A percentile compares a stretch with the other conserved stretches of the same genome.
Evolutionary conservation across 306 rosid genomes (phyloP).

Genomic region (Lotus japonicus): DNA sequence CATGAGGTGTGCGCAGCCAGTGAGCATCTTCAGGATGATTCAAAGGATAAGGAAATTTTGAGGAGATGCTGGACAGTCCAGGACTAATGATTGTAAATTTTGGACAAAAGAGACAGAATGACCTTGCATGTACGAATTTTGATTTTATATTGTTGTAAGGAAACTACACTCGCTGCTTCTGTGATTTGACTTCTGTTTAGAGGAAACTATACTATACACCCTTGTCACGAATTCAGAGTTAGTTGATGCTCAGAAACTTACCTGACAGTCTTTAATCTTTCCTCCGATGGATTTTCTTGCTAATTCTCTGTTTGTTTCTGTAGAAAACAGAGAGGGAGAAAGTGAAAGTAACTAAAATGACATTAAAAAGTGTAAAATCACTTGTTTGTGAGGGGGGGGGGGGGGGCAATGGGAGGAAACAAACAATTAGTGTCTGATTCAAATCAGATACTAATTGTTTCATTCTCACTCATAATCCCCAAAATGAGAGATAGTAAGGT

Average conservation of each 20-base stretch:
- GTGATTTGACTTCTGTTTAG: constrained; percentile 8
- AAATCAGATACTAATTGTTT: too few species aligned
- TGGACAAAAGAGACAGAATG: constrained; percentile 5
- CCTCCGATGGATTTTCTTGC: not conserved
- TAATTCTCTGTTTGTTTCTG: too few species aligned
- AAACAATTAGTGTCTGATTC: too few species aligned
- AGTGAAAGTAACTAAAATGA: too few species aligned
- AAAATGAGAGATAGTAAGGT: too few species aligned
- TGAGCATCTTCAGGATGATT: not conserved
- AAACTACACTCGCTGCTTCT: not conserved
- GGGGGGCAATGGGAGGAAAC: too few species aligned
- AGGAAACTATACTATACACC: not conserved
- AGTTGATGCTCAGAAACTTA: not conserved
- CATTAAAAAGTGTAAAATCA: too few species aligned
- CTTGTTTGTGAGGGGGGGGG: too few species aligned
- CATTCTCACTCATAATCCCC: too few species aligned
- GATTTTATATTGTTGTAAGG: constrained; percentile 9
- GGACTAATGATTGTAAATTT: constrained; percentile 13
- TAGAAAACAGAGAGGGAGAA: too few species aligned
- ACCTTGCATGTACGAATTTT: constrained; percentile 16
- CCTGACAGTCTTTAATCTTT: not conserved
- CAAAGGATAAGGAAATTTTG: constrained; percentile 12
- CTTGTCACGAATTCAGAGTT: not conserved
- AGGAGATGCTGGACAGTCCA: not conserved
- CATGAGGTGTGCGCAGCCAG: not conserved